phyloP scores from a whole-genome alignment of 306 rosid species.

The Cicer yamashitae region DNA sequence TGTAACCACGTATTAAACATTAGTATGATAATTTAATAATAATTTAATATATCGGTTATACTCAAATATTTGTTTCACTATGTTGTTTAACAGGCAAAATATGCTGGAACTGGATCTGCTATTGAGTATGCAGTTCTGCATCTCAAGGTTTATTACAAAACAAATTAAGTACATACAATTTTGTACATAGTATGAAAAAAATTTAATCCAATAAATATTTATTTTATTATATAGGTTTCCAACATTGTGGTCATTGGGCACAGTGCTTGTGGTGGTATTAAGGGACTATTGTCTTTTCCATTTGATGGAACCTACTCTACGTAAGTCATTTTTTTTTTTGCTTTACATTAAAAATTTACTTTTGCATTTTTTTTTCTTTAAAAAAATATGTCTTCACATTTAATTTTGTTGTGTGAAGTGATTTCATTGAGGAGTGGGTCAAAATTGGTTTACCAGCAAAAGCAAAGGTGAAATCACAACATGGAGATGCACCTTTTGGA shows the following conservation, averaged over 20 bases:
- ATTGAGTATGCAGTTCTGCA: conserved; percentile 87
- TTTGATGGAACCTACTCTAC: conserved; percentile 70
- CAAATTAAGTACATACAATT: background rate
- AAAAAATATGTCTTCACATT: background rate
- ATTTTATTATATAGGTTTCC: conserved; percentile 58
- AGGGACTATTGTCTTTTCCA: conserved; percentile 79
- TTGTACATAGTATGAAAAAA: background rate
- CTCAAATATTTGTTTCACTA: conserved; percentile 19
- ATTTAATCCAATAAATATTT: background rate
- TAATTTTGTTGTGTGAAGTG: conserved; percentile 55
- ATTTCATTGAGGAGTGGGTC: conserved; percentile 93
- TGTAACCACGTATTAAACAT: background rate
- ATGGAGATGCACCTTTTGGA: conserved; percentile 47
- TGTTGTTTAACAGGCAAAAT: conserved; percentile 54
- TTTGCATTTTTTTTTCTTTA: background rate
- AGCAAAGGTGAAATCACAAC: conserved; percentile 65
- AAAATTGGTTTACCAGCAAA: conserved; percentile 74
- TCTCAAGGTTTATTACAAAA: conserved; percentile 73
- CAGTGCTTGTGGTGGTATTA: conserved; percentile 96
- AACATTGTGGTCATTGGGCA: conserved; percentile 75
- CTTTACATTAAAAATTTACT: background rate
- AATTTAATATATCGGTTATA: background rate
- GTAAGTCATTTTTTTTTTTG: conserved; percentile 49
- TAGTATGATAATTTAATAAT: too few species aligned
- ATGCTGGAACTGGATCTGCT: conserved; percentile 80